phyloP scores from a whole-genome alignment of 306 rosid species.

The Begonia fuchsioides region DNA sequence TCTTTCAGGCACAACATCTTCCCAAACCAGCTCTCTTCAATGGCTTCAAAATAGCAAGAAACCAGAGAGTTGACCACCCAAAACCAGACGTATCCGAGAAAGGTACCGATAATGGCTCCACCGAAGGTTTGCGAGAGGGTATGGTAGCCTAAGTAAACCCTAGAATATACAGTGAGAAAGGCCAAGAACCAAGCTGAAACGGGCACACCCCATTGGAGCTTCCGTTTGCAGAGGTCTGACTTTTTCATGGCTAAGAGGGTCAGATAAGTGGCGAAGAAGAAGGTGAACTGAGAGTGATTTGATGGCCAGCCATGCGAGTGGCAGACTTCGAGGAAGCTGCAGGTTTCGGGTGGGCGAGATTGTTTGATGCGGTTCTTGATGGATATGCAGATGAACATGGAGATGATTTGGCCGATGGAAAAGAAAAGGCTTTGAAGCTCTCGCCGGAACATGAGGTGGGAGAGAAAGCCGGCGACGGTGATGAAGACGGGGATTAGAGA shows the following conservation, averaged over 20 bases:
- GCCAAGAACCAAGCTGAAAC: slow-evolving; percentile 45
- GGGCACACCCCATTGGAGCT: slow-evolving; percentile 15
- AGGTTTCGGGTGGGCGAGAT: slow-evolving; percentile 51
- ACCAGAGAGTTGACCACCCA: slow-evolving; percentile 29
- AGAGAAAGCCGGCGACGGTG: slow-evolving; percentile 58
- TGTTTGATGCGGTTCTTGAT: slow-evolving; percentile 63
- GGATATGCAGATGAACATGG: slow-evolving; percentile 55
- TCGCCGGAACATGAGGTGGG: slow-evolving; percentile 89
- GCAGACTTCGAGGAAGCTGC: slow-evolving; percentile 60
- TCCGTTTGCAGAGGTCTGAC: slow-evolving; percentile 20
- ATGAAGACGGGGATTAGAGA: slow-evolving; percentile 82
- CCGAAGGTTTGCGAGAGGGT: slow-evolving; percentile 65
- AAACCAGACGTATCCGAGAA: too few relatives aligned
- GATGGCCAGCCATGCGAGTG: slow-evolving; percentile 98
- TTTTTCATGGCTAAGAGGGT: slow-evolving; percentile 31
- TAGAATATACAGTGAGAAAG: slow-evolving; percentile 42
- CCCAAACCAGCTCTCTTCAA: slow-evolving; percentile 72
- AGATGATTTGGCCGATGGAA: slow-evolving; percentile 44
- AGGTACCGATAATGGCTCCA: slow-evolving; percentile 48
- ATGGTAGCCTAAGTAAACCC: slow-evolving; percentile 91
- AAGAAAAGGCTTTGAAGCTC: slow-evolving; percentile 85
- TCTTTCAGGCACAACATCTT: slow-evolving; percentile 64
- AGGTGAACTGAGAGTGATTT: slow-evolving; percentile 80
- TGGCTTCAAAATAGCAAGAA: slow-evolving; percentile 28
- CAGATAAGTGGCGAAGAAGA: slow-evolving; percentile 59